These are phyloP conservation scores for Craterostigma plantagineum DNA, from an alignment of 257 asterid species.

Conservation along the genomic window DNA sequence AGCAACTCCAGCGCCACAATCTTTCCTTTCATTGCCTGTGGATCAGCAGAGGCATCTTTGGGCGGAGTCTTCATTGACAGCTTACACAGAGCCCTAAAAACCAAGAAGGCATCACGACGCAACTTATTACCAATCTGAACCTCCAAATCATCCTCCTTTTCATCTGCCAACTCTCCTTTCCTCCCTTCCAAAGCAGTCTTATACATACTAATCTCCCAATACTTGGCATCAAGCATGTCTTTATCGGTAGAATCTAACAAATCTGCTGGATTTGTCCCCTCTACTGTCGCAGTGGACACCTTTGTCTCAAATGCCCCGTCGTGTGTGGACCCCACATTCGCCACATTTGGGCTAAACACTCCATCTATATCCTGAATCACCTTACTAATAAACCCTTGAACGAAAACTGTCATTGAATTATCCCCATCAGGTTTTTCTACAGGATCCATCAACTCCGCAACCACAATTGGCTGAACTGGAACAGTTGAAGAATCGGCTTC, in stretches of 20 bases:
- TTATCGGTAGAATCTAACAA: slow-evolving; percentile 94
- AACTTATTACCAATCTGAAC: slow-evolving; percentile 94
- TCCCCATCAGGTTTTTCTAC: slow-evolving; percentile 69
- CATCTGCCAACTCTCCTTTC: slow-evolving; percentile 92
- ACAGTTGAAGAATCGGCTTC: slow-evolving; percentile 96
- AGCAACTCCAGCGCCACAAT: slow-evolving; percentile 92
- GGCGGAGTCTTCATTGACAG: slow-evolving; percentile 99
- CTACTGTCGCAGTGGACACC: slow-evolving; percentile 56
- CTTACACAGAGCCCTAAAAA: slow-evolving; percentile 88
- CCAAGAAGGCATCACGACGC: slow-evolving; percentile 89
- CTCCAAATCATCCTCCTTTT: slow-evolving; percentile 89
- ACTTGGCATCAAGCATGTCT: slow-evolving; percentile 98
- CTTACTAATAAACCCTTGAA: slow-evolving; percentile 86
- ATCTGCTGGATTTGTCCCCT: slow-evolving; percentile 92
- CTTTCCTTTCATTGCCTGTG: slow-evolving; percentile 94
- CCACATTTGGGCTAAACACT: slow-evolving; percentile 46
- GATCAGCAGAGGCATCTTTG: slow-evolving; percentile 70
- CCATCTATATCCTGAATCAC: slow-evolving; percentile 88
- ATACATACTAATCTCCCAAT: slow-evolving; percentile 99
- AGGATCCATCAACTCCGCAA: slow-evolving; percentile 90
- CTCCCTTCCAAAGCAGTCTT: slow-evolving; percentile 93
- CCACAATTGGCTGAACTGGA: slow-evolving; percentile 90
- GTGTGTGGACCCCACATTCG: slow-evolving; percentile 35
- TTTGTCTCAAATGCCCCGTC: slow-evolving; percentile 97
- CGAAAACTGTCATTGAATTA: slow-evolving; percentile 71